A percentile compares a stretch with the other conserved stretches of the same genome.
Evolutionary conservation across 2,329 filamentous ascomycete species (phyloP).

Genomic region (Stagonosporopsis cucurbitacearum): DNA sequence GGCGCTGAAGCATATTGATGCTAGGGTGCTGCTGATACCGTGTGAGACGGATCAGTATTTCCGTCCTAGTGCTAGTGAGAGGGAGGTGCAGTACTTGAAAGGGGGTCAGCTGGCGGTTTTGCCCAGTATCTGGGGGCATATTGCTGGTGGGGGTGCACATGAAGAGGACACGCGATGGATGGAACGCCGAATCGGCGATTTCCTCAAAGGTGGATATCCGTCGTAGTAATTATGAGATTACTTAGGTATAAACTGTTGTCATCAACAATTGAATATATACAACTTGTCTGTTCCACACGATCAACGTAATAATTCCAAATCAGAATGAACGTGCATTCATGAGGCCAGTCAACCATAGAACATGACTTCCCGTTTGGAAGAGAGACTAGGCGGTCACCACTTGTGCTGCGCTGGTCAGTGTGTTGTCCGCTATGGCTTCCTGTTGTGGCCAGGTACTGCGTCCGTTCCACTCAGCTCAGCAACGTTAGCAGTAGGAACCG

Average conservation of each 20-base stretch:
- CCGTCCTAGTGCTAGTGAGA: conserved; percentile 48
- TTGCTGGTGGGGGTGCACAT: conserved; percentile 49
- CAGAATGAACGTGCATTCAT: not conserved
- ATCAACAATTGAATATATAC: not conserved
- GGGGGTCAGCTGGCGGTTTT: conserved; percentile 42
- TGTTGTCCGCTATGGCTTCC: not conserved
- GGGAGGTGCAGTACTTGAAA: conserved; percentile 46
- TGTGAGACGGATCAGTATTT: conserved; percentile 52
- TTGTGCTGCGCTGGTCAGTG: no score
- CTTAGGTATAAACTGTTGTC: not conserved
- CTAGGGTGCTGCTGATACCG: conserved; percentile 50
- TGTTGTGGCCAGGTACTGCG: not conserved
- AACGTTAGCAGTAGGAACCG: not conserved
- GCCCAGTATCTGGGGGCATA: conserved; percentile 51
- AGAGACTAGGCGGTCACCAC: not conserved
- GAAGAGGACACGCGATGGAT: conserved; percentile 40
- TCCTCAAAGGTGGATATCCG: conserved; percentile 8
- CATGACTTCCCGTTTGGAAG: not conserved
- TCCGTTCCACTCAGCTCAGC: not conserved
- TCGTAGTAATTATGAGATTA: not conserved
- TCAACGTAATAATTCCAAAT: not conserved
- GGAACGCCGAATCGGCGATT: conserved; percentile 21
- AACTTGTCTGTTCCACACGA: not conserved
- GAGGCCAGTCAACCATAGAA: not conserved
- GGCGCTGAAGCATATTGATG: conserved; percentile 46